Evolutionary conservation across 192 early-diverging fungal species (phyloP).

Genomic region (Coemansia sp.): DNA sequence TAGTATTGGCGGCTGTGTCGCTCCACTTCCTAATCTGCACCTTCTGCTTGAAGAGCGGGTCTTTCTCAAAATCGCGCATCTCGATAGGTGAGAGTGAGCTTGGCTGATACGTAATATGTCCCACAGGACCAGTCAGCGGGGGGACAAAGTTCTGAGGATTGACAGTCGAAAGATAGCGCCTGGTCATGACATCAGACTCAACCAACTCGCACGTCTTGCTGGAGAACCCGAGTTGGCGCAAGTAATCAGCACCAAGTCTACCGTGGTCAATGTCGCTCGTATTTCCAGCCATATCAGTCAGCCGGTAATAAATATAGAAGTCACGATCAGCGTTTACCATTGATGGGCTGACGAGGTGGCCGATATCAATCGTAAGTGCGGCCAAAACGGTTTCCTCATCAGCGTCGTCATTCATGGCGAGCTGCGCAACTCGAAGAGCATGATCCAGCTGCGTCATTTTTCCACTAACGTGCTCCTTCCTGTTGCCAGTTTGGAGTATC

Average conservation of each 20-base stretch:
- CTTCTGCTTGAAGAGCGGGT: slow-evolving; percentile 58
- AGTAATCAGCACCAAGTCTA: slow-evolving; percentile 39
- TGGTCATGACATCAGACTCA: slow-evolving; percentile 60
- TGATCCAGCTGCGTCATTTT: too few species aligned
- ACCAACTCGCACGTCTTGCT: slow-evolving; percentile 57
- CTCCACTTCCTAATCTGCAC: slow-evolving; percentile 62
- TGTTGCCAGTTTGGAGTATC: slow-evolving; percentile 55
- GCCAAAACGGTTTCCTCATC: too few species aligned
- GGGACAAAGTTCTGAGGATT: too few species aligned
- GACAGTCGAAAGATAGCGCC: slow-evolving; percentile 62
- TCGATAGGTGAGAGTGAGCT: too few species aligned
- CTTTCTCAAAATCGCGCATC: too few species aligned
- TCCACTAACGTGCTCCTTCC: slow-evolving; percentile 56
- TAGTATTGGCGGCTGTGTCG: slow-evolving; percentile 55
- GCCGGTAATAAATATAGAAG: too few species aligned
- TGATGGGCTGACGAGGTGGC: slow-evolving; percentile 56
- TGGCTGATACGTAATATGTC: too few species aligned
- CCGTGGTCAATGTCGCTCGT: too few species aligned
- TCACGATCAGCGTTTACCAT: background rate
- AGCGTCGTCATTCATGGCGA: too few species aligned
- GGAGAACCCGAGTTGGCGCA: slow-evolving; percentile 59
- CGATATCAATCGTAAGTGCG: slow-evolving; percentile 23
- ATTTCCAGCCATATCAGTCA: slow-evolving; percentile 40
- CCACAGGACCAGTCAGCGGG: too few species aligned
- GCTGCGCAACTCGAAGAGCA: too few species aligned